Base-by-base conservation (phyloP, 176 grass and related monocot genomes). In the Elymus sibiricus region DNA sequence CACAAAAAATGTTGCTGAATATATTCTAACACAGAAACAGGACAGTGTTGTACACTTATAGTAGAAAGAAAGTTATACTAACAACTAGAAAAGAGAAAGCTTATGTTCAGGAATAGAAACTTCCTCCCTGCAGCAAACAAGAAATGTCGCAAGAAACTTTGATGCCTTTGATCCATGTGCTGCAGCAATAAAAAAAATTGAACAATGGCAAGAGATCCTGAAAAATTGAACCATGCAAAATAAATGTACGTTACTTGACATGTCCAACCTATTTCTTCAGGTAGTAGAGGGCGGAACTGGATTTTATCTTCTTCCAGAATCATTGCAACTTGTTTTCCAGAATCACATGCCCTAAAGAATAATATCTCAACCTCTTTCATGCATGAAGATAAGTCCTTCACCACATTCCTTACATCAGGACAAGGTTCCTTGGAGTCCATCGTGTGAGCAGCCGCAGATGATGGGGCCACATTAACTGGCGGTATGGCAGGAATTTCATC, bases 251-350 rank as follows among this genome's bases (percentile, higher is more conserved):
- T 74, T 83, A 59, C 37, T 35, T 13, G 73, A 46, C 34, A 63
- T 79, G 32, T 79, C 81, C 12, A 67, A 97, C 92, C 88, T 79
- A 60, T 92, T 87, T 94, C 90, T 88, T 94, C 78, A 80, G 81
- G 77, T 65, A 92, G 63, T 65, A 94, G 68, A 81, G 86, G 88
- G 10, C 68, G 90, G 63, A 94, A 91, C 37, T 94, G 80, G 47
- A 97, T 59, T 87, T 84, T 91, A 79, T 89, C 86, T 85, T 91
- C 90, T 82, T 91, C 90, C 46, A 94, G 79, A 91, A 92, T 87
- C 26, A 64, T 86, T 17, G 80, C 86, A 78, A 92, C 84, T 87
- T 97, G 81, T 86, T 59, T 87, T 81, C 86, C 90, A 40, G 90
- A 94, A 81, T 89, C 86, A 27, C 84, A 84, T 65, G 90, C 92